A percentile compares a stretch with the other conserved stretches of the same genome.
Conservation (phyloP, 768 basidiomycete species). For the Tubosaeta sp. region DNA sequence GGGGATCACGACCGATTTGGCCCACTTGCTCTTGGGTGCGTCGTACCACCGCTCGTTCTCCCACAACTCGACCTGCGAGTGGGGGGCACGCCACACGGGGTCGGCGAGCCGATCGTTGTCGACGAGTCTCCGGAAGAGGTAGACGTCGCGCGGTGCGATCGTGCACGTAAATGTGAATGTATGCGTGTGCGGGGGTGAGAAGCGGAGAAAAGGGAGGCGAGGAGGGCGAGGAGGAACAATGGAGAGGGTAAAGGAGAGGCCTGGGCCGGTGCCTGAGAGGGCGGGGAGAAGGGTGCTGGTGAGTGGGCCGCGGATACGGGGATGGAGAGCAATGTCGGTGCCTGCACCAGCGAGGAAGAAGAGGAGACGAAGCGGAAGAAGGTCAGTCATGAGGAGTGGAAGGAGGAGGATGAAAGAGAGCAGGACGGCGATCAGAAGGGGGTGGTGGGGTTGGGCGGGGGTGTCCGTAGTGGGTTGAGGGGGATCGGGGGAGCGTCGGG, state of each 20-base stretch:
- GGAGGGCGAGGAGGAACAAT: slow-evolving; percentile 6
- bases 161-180: slow-evolving; percentile 14
- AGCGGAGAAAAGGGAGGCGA: not conserved
- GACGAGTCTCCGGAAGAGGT: slow-evolving; percentile 36
- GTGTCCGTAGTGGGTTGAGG: not conserved
- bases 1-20: slow-evolving; percentile 2
- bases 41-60: slow-evolving; percentile 70
- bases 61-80: slow-evolving; percentile 68
- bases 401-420: slow-evolving; percentile 37
- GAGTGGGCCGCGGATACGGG: slow-evolving; percentile 1
- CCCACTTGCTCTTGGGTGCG: slow-evolving; percentile 1
- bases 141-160: slow-evolving; percentile 20
- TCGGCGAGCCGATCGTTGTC: slow-evolving; percentile 69
- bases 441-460: slow-evolving; percentile 28
- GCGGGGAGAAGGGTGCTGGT: slow-evolving; percentile 1
- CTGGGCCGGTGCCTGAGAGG: slow-evolving; percentile 12
- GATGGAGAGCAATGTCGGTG: slow-evolving; percentile 12
- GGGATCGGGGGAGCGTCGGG: slow-evolving; percentile 8
- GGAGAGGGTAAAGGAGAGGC: slow-evolving; percentile 15
- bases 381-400: slow-evolving; percentile 35
- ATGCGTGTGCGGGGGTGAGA: not conserved
- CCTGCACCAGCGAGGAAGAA: slow-evolving; percentile 33
- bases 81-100: slow-evolving; percentile 57
- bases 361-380: slow-evolving; percentile 45
- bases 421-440: slow-evolving; percentile 36